Base-by-base conservation (phyloP, 768 basidiomycete genomes). In the Crepidotus variabilis region DNA sequence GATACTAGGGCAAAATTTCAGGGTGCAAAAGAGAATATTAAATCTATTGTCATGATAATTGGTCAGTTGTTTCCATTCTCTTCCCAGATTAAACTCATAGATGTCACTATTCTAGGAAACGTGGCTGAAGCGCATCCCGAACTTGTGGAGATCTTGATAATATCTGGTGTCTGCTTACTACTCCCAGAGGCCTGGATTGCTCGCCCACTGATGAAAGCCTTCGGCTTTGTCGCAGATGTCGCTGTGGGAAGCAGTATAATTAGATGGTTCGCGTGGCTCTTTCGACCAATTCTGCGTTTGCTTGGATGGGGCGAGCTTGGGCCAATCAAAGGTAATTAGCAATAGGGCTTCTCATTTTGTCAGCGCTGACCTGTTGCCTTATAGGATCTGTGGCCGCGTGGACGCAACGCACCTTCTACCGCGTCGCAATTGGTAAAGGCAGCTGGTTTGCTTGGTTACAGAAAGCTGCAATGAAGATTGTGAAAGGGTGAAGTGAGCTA, bases 361-460 rank as follows among this genome's bases (percentile, higher is more conserved):
- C 33, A 34, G 7, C 13, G 33, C 22, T 50, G 10, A 54, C 23
- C 6, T 16, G 46, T 18, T 11, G 46, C 6, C 51, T 57, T 10
- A 1, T 57, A 75, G 75, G 72, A n/a, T 69, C 71, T 5, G 48
- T 60, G 7, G 74, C 74, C 16, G 68, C 75, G 2, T 71, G 69
- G 70, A 63, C 65, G 2, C 74, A 77, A 56, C 61, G 70, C 18
- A 52, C 55, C 18, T 72, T 77, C 57, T 77, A 59, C 47, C 70
- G 75, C 14, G 68, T 58, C 4, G 61, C 61, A 16, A 66, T 75
- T 11, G 54, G 43, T 34, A 57, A 64, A 46, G 63, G 64, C 6
- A 76, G 72, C 59, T 76, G 69, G 72, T 75, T 73, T 60, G 52
- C 69, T 2, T 50, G 50, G 24, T 58, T 73, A 32, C 69, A 71